These are phyloP conservation scores for Aphanocladium album DNA, from an alignment of 2,329 filamentous ascomycete genomes.

Conservation along the genomic window DNA sequence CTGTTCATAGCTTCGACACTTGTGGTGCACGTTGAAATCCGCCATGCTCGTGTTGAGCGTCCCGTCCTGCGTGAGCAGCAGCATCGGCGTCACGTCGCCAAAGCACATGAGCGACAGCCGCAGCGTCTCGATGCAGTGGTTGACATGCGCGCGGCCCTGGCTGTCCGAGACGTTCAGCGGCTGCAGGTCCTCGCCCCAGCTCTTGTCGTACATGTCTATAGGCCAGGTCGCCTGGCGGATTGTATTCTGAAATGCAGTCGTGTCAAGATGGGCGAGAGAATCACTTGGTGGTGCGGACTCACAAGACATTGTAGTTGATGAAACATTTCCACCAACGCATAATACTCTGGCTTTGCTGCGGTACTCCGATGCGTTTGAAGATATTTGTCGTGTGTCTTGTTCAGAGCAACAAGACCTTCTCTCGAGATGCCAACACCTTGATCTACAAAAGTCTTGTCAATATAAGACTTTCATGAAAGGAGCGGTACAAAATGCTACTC, in stretches of 20 bases:
- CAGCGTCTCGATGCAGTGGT: slow-evolving; percentile 17
- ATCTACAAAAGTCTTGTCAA: not conserved
- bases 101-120: slow-evolving; percentile 16
- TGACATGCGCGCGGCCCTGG: slow-evolving; percentile 5
- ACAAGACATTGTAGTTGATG: slow-evolving; percentile 17
- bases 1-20: slow-evolving; percentile 10
- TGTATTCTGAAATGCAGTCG: slow-evolving; percentile 2
- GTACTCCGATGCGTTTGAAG: not conserved
- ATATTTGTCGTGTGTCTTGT: slow-evolving; percentile 1
- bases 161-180: not conserved
- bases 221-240: slow-evolving; percentile 15
- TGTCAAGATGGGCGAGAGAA: not conserved
- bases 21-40: slow-evolving; percentile 8
- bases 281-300: not conserved
- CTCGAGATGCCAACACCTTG: not conserved
- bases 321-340: slow-evolving; percentile 15
- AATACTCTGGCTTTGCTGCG: slow-evolving; percentile 5
- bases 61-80: not conserved
- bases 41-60: slow-evolving; percentile 1
- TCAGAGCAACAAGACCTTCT: not conserved
- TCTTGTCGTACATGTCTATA: not conserved
- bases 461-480: not conserved
- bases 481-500: not conserved
- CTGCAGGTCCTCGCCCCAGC: not conserved
- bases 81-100: slow-evolving; percentile 15